A percentile compares a stretch with the other conserved stretches of the same genome.
Evolutionary conservation across 495 filamentous ascomycete species (phyloP).

Genomic region (Trichoderma gamsii): DNA sequence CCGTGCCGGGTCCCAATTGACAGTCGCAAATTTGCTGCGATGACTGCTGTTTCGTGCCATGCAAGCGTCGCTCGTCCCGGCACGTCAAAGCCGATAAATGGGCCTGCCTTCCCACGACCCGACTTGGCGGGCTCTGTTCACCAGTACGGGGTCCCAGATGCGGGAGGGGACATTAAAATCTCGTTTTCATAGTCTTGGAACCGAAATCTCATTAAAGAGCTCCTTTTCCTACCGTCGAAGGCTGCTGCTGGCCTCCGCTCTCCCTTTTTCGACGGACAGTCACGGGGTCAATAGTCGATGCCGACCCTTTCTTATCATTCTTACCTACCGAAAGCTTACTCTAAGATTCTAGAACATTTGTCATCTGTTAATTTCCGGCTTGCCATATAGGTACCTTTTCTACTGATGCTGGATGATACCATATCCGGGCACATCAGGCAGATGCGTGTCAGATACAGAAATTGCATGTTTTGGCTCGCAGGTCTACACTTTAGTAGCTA

Average conservation of each 20-base stretch:
- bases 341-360: neutral
- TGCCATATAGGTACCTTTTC: too few relatives aligned
- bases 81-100: neutral
- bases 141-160: neutral
- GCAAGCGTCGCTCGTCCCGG: constrained; percentile 4
- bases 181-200: too few relatives aligned
- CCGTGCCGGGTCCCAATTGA: neutral
- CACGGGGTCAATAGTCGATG: neutral
- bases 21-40: neutral
- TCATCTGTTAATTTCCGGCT: neutral
- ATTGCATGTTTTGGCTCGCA: too few relatives aligned
- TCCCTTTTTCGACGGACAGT: neutral
- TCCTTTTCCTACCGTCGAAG: neutral
- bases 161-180: too few relatives aligned
- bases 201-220: too few relatives aligned
- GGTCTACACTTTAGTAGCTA: too few relatives aligned
- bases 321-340: neutral
- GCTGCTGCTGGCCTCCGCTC: too few relatives aligned
- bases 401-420: too few relatives aligned
- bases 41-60: neutral
- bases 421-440: too few relatives aligned
- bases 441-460: too few relatives aligned
- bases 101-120: neutral
- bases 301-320: neutral
- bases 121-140: neutral